A percentile compares a stretch with the other conserved stretches of the same genome.
Conservation (phyloP, 1,139 yeast species). For the Candida neerlandica region DNA sequence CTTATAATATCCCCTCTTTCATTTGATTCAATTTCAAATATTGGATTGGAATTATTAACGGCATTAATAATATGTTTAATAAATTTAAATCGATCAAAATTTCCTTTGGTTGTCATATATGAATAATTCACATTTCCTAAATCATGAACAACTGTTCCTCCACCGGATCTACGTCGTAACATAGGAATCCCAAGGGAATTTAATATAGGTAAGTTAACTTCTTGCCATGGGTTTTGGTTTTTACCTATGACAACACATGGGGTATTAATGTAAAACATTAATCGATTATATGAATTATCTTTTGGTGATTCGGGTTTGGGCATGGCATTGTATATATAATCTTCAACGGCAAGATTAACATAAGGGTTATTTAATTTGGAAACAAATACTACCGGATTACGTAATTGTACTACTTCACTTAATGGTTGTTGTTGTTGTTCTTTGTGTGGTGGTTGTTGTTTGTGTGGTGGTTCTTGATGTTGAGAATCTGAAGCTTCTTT, state of each 20-base stretch:
- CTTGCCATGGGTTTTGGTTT: conserved; percentile 95
- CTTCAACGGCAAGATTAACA: conserved; percentile 80
- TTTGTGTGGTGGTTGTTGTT: background rate
- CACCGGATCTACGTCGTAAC: conserved; percentile 84
- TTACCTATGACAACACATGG: conserved; percentile 95
- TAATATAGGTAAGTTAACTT: conserved; percentile 67
- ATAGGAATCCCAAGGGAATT: conserved; percentile 61
- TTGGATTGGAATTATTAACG: conserved; percentile 37
- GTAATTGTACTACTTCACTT: conserved; percentile 20
- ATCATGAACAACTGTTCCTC: conserved; percentile 97
- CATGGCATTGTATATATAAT: conserved; percentile 67
- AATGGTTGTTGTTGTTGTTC: conserved; percentile 6
- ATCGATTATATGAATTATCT: conserved; percentile 30
- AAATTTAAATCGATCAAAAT: conserved; percentile 67
- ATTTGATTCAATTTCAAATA: conserved; percentile 48
- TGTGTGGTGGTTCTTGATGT: conserved; percentile 7
- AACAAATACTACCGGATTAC: conserved; percentile 41
- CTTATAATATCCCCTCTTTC: conserved; percentile 79
- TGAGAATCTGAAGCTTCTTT: conserved; percentile 33
- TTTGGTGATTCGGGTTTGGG: conserved; percentile 40
- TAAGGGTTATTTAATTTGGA: conserved; percentile 63
- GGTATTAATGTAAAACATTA: conserved; percentile 73
- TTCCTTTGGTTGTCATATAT: conserved; percentile 68
- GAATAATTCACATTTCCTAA: conserved; percentile 89
- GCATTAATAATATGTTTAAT: conserved; percentile 55